Evolutionary conservation across 2,329 filamentous ascomycete genomes (phyloP), one percentile per base, ranked within the genome.

Genomic region (Fonsecaea erecta): DNA sequence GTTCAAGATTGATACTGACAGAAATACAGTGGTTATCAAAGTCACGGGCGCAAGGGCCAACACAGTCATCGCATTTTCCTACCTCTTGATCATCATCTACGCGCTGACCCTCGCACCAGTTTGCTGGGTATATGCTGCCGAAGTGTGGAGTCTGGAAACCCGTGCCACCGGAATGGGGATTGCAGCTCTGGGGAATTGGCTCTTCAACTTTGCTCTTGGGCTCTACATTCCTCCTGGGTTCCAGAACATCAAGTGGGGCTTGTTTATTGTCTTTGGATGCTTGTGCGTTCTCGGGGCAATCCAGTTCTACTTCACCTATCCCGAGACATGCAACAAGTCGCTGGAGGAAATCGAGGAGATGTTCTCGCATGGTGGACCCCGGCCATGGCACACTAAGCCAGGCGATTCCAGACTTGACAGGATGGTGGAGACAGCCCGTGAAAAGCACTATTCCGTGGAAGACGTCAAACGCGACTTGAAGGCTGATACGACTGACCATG

Each of bases 101-200:
- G 84, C 85, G 1, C 78, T 88, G n/a, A 89, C 86, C 0, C 81
- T 87, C 18, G 87, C 86, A 0, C 86, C 86, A 0, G 84, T 88
- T 2, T 85, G 83, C 60, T 89, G 87, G 87, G 83, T 89, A 52
- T 90, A 90, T 70, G 84, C 85, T 0, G 84, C 86, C 16, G 88
- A 90, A 74, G 84, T 88, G 1, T 88, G 84, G 83, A 86, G 85
- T 0, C 79, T 88, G 1, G 84, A 85, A 65, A 86, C 85, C 0
- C 82, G 86, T 35, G 86, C 85, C 2, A 84, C 81, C 1, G 86
- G 85, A 21, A 87, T 88, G 79, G 65, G 70, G 37, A 71, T 88
- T 48, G 80, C 85, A 0, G 82, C 85, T 1, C 78, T 85, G 18
- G 80, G 81, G 14, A 87, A 86, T 71, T 82, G 81, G 81, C 72